These are phyloP conservation scores for Colletotrichum melonis DNA, from an alignment of 2,329 filamentous ascomycete genomes.

Conservation along the genomic window DNA sequence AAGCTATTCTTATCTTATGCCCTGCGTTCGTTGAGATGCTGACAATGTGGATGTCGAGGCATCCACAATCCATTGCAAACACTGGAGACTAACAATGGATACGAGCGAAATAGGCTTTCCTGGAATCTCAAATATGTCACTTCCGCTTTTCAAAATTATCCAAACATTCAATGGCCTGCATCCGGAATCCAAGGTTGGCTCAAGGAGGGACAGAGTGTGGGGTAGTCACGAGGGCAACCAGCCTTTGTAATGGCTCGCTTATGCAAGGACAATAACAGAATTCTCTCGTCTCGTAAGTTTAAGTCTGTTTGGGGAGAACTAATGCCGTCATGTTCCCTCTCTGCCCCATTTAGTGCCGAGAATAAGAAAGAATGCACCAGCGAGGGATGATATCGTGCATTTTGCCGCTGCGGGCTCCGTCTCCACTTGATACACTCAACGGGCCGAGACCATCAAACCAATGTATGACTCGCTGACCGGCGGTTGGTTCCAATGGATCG, in stretches of 20 bases:
- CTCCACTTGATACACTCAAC: neutral
- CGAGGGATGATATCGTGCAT: slow-evolving; percentile 7
- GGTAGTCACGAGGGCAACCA: neutral
- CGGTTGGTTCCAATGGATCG: neutral
- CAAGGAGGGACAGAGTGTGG: neutral
- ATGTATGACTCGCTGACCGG: slow-evolving; percentile 9
- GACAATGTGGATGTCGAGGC: neutral
- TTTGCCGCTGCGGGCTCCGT: slow-evolving; percentile 5
- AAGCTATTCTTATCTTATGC: neutral
- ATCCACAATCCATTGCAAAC: no score
- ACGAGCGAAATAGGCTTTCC: neutral
- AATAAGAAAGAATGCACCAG: slow-evolving; percentile 19
- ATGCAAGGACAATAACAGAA: neutral
- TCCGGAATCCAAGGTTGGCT: neutral
- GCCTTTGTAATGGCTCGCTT: neutral
- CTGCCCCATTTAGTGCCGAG: neutral
- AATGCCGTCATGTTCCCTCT: neutral
- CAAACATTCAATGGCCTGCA: neutral
- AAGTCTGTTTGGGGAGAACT: neutral
- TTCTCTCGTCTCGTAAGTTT: neutral
- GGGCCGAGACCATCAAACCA: slow-evolving; percentile 2
- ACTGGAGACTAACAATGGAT: neutral
- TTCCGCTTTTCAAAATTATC: neutral
- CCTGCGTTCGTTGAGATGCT: neutral
- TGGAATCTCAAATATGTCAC: neutral